Conservation (phyloP, 331 rosid species). For the Malus hybrid region DNA sequence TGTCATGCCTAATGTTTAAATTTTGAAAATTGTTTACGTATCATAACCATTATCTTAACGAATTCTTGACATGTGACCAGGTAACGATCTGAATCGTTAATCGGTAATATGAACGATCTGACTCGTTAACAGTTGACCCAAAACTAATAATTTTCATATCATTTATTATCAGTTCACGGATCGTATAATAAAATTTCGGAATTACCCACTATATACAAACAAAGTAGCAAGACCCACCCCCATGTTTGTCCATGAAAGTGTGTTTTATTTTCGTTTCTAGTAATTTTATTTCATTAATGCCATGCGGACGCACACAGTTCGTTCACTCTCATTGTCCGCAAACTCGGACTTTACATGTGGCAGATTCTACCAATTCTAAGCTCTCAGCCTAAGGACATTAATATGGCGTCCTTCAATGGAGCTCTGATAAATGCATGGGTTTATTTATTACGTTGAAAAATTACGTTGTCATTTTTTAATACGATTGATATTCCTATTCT, state of each 20-base stretch:
- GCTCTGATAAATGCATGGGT: neutral
- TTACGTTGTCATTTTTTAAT: too few relatives aligned
- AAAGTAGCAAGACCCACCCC: neutral
- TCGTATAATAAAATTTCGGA: too few relatives aligned
- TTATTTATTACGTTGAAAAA: neutral
- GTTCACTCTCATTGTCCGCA: neutral
- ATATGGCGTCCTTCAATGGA: neutral
- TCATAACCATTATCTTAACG: too few relatives aligned
- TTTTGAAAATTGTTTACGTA: too few relatives aligned
- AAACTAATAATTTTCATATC: too few relatives aligned
- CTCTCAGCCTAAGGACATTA: neutral
- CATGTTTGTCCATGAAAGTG: neutral
- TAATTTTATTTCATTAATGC: neutral
- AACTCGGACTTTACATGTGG: neutral
- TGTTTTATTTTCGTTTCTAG: neutral
- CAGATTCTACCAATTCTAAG: neutral
- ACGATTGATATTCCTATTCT: too few relatives aligned
- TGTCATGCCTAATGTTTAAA: too few relatives aligned
- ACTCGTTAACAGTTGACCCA: too few relatives aligned
- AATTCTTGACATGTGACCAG: accelerated
- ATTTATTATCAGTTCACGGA: too few relatives aligned
- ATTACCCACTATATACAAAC: neutral
- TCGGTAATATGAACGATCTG: accelerated
- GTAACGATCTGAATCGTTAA: too few relatives aligned
- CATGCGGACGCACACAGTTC: neutral